A percentile compares a stretch with the other conserved stretches of the same genome.
Evolutionary conservation across 2,329 filamentous ascomycete genomes (phyloP).

Genomic region (Metarhizium robertsii): DNA sequence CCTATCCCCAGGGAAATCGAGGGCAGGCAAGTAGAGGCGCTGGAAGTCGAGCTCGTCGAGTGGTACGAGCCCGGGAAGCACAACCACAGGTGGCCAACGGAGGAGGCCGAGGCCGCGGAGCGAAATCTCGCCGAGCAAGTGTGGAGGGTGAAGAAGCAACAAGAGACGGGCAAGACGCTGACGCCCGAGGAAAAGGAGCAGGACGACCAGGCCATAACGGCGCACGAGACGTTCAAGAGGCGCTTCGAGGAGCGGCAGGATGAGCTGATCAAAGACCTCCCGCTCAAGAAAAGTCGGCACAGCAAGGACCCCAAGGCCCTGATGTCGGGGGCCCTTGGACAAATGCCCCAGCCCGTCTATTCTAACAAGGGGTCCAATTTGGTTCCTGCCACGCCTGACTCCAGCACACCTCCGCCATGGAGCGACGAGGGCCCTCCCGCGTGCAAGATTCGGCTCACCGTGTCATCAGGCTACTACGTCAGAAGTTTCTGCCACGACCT

Average conservation of each 20-base stretch:
- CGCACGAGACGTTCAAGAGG: slow-evolving; percentile 48
- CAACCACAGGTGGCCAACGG: slow-evolving; percentile 66
- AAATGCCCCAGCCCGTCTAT: slow-evolving; percentile 35
- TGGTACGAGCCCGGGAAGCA: slow-evolving; percentile 79
- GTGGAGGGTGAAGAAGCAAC: slow-evolving; percentile 51
- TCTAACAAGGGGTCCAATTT: slow-evolving; percentile 40
- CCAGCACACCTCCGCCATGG: slow-evolving; percentile 45
- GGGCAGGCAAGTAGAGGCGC: slow-evolving; percentile 67
- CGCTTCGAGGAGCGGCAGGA: slow-evolving; percentile 50
- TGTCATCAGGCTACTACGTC: slow-evolving; percentile 94
- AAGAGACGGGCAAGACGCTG: slow-evolving; percentile 38
- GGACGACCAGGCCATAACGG: slow-evolving; percentile 44
- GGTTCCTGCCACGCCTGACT: slow-evolving; percentile 36
- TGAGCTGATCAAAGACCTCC: slow-evolving; percentile 43
- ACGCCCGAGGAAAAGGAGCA: slow-evolving; percentile 46
- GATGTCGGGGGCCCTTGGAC: slow-evolving; percentile 50
- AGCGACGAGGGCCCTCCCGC: slow-evolving; percentile 61
- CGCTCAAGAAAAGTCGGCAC: slow-evolving; percentile 22
- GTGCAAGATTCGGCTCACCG: slow-evolving; percentile 77
- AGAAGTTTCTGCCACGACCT: slow-evolving; percentile 89
- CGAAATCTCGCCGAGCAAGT: slow-evolving; percentile 67
- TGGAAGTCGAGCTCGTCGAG: slow-evolving; percentile 70
- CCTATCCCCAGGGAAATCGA: slow-evolving; percentile 79
- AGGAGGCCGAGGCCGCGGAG: slow-evolving; percentile 68
- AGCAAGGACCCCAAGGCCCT: slow-evolving; percentile 27